These are phyloP conservation scores for Calocera viscosa DNA, from an alignment of 768 basidiomycete genomes.

Conservation along the genomic window DNA sequence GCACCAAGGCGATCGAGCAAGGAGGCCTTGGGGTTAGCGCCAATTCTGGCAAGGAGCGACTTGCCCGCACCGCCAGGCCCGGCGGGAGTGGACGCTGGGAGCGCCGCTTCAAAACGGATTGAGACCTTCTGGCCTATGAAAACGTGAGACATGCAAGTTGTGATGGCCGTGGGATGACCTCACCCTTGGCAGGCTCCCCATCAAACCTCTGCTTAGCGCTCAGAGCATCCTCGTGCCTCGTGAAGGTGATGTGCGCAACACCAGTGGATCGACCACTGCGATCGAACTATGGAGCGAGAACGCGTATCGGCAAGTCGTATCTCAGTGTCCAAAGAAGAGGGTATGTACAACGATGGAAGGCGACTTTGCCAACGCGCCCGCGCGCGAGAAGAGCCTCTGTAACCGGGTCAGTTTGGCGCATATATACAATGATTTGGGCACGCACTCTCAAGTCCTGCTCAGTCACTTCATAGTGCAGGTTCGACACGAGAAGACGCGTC, in stretches of 20 bases:
- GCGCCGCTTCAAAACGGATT: background rate
- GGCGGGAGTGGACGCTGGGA: background rate
- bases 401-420: background rate
- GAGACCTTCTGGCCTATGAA: background rate
- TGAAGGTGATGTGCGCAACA: conserved; percentile 65
- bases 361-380: conserved; percentile 3
- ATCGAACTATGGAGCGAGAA: conserved; percentile 54
- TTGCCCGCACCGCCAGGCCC: background rate
- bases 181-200: conserved; percentile 82
- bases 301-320: background rate
- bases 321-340: background rate
- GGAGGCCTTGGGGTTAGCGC: background rate
- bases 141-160: background rate
- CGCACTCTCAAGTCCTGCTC: conserved; percentile 78
- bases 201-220: conserved; percentile 74
- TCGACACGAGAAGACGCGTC: conserved; percentile 52
- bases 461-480: conserved; percentile 84
- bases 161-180: background rate
- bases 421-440: conserved; percentile 11
- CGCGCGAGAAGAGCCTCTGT: background rate
- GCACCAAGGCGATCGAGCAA: background rate
- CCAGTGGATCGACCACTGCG: conserved; percentile 87
- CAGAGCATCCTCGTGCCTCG: conserved; percentile 64
- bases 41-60: background rate
- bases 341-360: conserved; percentile 2